Percentiles rank a stretch among this genome's conserved stretches.
Conservation (phyloP, 2,329 filamentous ascomycete genomes). For the Apiospora koreana region DNA sequence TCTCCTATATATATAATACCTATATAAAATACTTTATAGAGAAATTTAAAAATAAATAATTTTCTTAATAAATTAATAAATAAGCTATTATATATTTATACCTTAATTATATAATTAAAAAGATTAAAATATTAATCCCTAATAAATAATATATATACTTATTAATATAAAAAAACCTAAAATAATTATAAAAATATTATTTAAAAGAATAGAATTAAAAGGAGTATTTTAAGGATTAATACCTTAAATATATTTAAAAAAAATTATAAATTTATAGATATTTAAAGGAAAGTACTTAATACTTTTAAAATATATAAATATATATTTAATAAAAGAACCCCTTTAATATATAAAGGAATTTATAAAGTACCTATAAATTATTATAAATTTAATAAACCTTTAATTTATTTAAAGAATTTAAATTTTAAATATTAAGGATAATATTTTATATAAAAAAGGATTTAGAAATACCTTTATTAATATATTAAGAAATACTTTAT, state of each 20-base stretch:
- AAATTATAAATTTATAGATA: not conserved
- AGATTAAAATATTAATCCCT: too few relatives aligned
- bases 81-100: not conserved
- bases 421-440: not conserved
- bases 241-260: not conserved
- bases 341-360: too few relatives aligned
- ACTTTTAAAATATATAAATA: not conserved
- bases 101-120: too few relatives aligned
- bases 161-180: not conserved
- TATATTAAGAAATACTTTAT: not conserved
- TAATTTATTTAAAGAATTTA: too few relatives aligned
- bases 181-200: not conserved
- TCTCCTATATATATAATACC: too few relatives aligned
- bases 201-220: not conserved
- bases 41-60: too few relatives aligned
- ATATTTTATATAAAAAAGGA: not conserved
- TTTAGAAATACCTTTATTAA: too few relatives aligned
- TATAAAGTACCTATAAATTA: not conserved
- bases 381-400: not conserved
- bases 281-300: not conserved
- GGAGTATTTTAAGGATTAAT: not conserved
- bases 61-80: not conserved
- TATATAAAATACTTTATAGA: too few relatives aligned
- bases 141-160: not conserved
- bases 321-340: too few relatives aligned